Conservation (phyloP, 345 rosid species). For the Rhizophora apiculata region DNA sequence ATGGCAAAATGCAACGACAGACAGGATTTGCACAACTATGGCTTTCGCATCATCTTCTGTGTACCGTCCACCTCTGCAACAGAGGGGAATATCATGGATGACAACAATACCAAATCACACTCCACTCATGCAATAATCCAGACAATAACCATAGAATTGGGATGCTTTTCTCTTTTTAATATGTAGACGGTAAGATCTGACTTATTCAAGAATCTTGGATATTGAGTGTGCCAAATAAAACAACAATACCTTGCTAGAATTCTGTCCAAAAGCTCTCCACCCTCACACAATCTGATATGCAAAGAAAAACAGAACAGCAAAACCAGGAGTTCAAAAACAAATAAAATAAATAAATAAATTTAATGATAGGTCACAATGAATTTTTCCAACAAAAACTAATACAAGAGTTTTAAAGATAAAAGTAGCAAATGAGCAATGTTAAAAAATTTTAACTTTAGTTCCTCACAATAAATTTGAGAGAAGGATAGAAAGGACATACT, state of each 20-base stretch:
- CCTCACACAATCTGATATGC: conserved; percentile 80
- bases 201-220: not conserved
- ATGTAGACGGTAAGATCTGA: not conserved
- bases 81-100: not conserved
- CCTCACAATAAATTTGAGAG: conserved; percentile 13
- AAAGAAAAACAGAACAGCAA: conserved; percentile 20
- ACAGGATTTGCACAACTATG: conserved; percentile 70
- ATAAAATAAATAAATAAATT: not conserved
- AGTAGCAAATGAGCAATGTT: not conserved
- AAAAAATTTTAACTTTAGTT: conserved; percentile 8
- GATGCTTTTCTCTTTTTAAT: not conserved
- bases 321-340: not conserved
- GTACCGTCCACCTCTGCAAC: conserved; percentile 87
- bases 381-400: not conserved
- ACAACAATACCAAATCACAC: conserved; percentile 8
- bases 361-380: too few relatives aligned
- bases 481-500: conserved; percentile 59
- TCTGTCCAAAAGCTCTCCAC: conserved; percentile 91
- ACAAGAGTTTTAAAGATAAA: not conserved
- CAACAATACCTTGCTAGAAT: conserved; percentile 66
- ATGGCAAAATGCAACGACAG: conserved; percentile 86
- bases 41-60: conserved; percentile 83
- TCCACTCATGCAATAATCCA: not conserved
- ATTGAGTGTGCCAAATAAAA: not conserved
- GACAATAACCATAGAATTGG: not conserved